Percentiles rank a stretch among this genome's conserved stretches.
phyloP scores from a whole-genome alignment of 331 rosid genomes.

The Saraca asoca region DNA sequence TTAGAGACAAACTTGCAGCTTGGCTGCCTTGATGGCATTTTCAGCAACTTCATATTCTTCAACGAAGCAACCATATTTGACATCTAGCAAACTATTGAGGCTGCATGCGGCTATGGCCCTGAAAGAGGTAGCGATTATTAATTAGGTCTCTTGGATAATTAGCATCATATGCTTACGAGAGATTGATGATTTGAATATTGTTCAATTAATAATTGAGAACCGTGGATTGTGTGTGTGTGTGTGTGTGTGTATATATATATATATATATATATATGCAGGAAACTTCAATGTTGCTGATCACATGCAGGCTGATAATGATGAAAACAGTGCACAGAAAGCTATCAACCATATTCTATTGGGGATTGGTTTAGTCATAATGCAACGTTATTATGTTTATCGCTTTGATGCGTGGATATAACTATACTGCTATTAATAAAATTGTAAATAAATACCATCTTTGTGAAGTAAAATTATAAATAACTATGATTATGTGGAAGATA shows the following conservation, averaged over 20 bases:
- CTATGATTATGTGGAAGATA: too few species aligned
- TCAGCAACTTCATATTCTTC: constrained; percentile 48
- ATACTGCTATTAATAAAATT: too few species aligned
- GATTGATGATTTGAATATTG: neutral
- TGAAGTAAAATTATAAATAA: too few species aligned
- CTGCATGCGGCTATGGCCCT: constrained; percentile 52
- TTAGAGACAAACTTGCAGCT: constrained; percentile 69
- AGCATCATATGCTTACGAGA: neutral
- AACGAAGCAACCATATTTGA: constrained; percentile 50
- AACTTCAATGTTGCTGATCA: constrained; percentile 50
- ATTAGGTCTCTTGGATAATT: neutral
- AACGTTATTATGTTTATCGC: too few species aligned
- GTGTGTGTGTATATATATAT: neutral
- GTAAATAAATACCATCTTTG: too few species aligned
- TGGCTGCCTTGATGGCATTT: constrained; percentile 55
- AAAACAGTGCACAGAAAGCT: constrained; percentile 30
- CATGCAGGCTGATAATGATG: constrained; percentile 20
- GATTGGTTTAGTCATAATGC: constrained; percentile 34
- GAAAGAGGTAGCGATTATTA: constrained; percentile 45
- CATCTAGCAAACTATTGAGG: constrained; percentile 44
- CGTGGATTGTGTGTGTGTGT: too few species aligned
- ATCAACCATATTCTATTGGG: constrained; percentile 28
- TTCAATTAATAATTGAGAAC: too few species aligned
- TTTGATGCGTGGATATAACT: too few species aligned
- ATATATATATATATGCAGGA: constrained; percentile 26